Base-by-base conservation (phyloP, 345 rosid species). In the Populus euphratica region DNA sequence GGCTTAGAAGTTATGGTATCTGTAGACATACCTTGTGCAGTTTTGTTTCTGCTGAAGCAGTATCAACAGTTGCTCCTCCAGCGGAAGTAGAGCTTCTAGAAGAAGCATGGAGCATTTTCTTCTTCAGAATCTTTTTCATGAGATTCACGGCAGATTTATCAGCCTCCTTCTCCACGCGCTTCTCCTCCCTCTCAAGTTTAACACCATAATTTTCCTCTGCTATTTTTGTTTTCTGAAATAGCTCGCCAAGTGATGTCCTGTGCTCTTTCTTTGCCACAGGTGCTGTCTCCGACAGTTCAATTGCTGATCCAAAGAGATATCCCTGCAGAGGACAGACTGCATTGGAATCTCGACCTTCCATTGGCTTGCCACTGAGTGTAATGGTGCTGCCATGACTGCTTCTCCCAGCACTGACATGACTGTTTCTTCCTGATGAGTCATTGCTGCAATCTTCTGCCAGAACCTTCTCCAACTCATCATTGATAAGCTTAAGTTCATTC, bases 321-420 rank as follows among this genome's bases (percentile, higher is more conserved):
- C 83, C 97, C 79, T 92, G 93, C 13, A 92, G 94, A 11, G 97
- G 97, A 54, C 92, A 92, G 68, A 87, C 86, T 36, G 83, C 59
- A 68, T 81, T 87, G 76, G 69, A 77, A 77, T 89, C 96, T 69
- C 78, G 81, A 70, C 86, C 83, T 81, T 92, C 94, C 69, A 80
- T 36, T 38, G 89, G 87, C 81, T 88, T 92, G n/a, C 92, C 90
- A 67, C 90, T 82, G 31, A 89, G 93, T 20, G 97, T 89, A 65
- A 90, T 90, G 71, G 90, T 88, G 84, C 97, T 89, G 3, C 93
- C 88, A 63, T 89, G 90, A 64, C 94, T 92, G 88, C 94, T 92
- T 77, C 97, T 89, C 36, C 93, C 97, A 9, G 81, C 78, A 79
- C 97, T 92, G 61, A 86, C 92, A 68, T 86, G 86, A 73, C 94